Evolutionary conservation across 129 eudicot species (phyloP).

Genomic region (Flaveria brownii): DNA sequence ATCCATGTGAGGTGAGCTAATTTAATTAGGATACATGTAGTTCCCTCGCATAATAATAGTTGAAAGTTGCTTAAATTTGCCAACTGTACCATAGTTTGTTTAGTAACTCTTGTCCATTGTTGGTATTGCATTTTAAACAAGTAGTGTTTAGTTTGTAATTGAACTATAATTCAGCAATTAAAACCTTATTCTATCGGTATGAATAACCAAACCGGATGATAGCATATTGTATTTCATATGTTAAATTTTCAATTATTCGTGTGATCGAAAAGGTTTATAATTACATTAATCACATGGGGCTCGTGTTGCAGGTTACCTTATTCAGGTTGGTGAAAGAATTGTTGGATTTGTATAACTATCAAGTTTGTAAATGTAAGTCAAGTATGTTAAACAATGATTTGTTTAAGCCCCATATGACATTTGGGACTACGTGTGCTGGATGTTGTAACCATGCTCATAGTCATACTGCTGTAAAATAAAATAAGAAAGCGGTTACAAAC

Average conservation of each 20-base stretch:
- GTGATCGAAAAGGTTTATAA: neutral
- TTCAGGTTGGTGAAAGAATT: slow-evolving; percentile 24
- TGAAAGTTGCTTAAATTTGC: neutral
- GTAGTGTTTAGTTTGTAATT: neutral
- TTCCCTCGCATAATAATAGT: neutral
- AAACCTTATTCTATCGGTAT: neutral
- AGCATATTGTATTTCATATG: neutral
- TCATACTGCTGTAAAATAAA: neutral
- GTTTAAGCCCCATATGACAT: slow-evolving; percentile 7
- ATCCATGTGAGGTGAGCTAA: neutral
- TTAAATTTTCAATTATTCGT: neutral
- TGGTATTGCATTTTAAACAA: neutral
- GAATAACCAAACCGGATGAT: neutral
- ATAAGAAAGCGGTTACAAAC: neutral
- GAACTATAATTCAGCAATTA: neutral
- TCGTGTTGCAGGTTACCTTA: slow-evolving; percentile 28
- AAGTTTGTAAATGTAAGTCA: slow-evolving; percentile 25
- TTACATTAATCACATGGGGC: neutral
- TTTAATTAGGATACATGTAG: too few relatives aligned
- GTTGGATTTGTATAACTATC: slow-evolving; percentile 15
- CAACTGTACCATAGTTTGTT: neutral
- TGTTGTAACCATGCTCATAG: slow-evolving; percentile 14
- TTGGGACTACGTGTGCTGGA: slow-evolving; percentile 15
- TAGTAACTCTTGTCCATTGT: neutral
- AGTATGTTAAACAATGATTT: slow-evolving; percentile 3